Base-by-base conservation (phyloP, 1,284 basidiomycete species). In the Austropuccinia psidii region DNA sequence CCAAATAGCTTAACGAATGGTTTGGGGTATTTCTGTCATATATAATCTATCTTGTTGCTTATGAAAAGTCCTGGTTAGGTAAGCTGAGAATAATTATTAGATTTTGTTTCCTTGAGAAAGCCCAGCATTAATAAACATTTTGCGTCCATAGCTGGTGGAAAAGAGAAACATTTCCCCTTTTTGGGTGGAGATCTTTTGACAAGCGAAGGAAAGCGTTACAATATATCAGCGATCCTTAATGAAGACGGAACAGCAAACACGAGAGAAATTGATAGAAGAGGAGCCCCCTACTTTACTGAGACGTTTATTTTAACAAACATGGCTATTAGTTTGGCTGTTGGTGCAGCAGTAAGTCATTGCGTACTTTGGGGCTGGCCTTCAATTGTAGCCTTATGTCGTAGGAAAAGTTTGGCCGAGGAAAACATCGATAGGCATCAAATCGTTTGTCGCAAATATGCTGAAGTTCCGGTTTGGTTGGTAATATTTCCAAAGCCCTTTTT, bases 1-100 rank as follows among this genome's bases (percentile, higher is more conserved):
- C n/a, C 41, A n/a, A 45, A n/a, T 29, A 73, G 70, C 60, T 73
- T 31, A 73, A 73, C 43, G 70, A 73, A 65, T 73, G 70, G 70
- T 45, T 33, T 7, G 70, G 70, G 31, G 58, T 73, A 41, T 37
- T 73, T 33, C 43, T 73, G 7, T 47, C 70, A 13, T 73, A 62
- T 52, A 19, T 64, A 31, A 55, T 73, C 15, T 73, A 62, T 39
- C 21, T 33, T 31, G 39, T 73, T 8, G 70, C 60, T 9, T 65
- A 61, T 45, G 60, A 73, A 50, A 5, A 55, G 24, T 73, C 70
- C 7, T 73, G 70, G 70, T 73, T 73, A 21, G n/a, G 70, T 73
- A 6, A 57, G 70, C 57, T 7, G 39, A 47, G 19, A 7, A 11
- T 24, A 57, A 4, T 41, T 61, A 3, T 21, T 17, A 15, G 50